These are phyloP conservation scores for Camellia lanceoleosa DNA, from an alignment of 148 eudicot species.

Conservation along the genomic window DNA sequence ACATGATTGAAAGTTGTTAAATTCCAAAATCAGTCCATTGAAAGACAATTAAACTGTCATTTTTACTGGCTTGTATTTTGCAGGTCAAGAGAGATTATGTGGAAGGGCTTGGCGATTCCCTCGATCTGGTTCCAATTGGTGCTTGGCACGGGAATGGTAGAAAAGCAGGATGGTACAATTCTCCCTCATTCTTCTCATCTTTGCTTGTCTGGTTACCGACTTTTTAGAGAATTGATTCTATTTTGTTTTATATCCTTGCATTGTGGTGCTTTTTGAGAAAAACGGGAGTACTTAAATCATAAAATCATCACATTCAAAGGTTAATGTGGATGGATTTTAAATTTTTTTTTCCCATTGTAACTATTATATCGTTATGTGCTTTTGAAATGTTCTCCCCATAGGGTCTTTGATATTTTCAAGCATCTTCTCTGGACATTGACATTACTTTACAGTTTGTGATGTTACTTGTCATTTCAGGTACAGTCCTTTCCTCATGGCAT, in stretches of 20 bases:
- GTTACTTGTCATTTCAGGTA: slow-evolving; percentile 53
- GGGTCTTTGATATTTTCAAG: background rate
- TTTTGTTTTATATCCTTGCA: background rate
- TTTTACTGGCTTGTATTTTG: slow-evolving; percentile 11
- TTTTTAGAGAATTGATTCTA: slow-evolving; percentile 3
- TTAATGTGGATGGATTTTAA: background rate
- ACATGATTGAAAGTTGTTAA: slow-evolving; percentile 1
- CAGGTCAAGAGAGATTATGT: slow-evolving; percentile 97
- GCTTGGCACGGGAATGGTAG: slow-evolving; percentile 99
- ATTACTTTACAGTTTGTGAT: background rate
- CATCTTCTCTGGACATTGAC: background rate
- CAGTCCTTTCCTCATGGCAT: slow-evolving; percentile 98
- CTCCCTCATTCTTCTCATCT: background rate
- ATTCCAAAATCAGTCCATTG: background rate
- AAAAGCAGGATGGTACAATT: slow-evolving; percentile 92
- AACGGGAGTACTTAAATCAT: background rate
- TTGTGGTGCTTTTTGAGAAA: background rate
- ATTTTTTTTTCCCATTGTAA: background rate
- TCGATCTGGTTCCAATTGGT: slow-evolving; percentile 96
- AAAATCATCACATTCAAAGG: background rate
- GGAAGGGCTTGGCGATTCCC: slow-evolving; percentile 80
- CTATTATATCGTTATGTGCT: background rate
- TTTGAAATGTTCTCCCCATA: background rate
- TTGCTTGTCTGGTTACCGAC: background rate
- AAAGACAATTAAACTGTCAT: background rate